Evolutionary conservation across 441 rosid species (phyloP).

Genomic region (Biscutella laevigata): DNA sequence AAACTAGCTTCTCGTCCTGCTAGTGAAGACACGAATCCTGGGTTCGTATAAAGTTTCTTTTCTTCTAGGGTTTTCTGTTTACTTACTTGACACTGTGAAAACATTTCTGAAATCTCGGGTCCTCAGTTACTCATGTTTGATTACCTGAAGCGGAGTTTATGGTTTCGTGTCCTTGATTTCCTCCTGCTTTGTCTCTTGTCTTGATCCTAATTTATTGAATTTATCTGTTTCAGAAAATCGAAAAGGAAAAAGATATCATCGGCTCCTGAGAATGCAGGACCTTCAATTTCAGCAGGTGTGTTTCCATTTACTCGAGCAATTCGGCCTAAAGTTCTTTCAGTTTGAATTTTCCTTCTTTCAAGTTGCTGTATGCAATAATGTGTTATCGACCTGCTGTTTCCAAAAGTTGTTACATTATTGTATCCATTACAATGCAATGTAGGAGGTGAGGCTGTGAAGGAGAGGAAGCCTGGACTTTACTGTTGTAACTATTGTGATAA

Average conservation of each 20-base stretch:
- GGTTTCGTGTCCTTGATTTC: not conserved
- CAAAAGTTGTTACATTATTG: not conserved
- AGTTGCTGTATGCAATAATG: not conserved
- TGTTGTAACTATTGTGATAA: slow-evolving; percentile 86
- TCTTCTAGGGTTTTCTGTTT: slow-evolving; percentile 8
- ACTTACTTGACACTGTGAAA: not conserved
- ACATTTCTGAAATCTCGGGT: slow-evolving; percentile 11
- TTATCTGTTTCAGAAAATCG: slow-evolving; percentile 32
- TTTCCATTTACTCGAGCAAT: not conserved
- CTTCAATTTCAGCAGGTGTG: slow-evolving; percentile 29
- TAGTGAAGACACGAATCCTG: slow-evolving; percentile 40
- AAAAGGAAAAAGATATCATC: slow-evolving; percentile 46
- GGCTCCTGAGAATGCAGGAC: slow-evolving; percentile 29
- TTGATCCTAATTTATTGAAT: slow-evolving; percentile 2
- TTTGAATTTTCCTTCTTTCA: not conserved
- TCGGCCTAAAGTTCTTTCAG: not conserved
- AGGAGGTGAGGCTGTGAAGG: slow-evolving; percentile 32
- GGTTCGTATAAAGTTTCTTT: slow-evolving; percentile 34
- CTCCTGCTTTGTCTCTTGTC: not conserved
- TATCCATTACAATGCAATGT: slow-evolving; percentile 18
- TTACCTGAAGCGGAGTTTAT: not conserved
- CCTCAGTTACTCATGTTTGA: slow-evolving; percentile 1
- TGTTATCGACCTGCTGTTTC: not conserved
- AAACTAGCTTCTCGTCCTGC: slow-evolving; percentile 35
- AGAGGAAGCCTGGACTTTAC: slow-evolving; percentile 53